Percentiles rank a stretch among this genome's conserved stretches.
These are phyloP conservation scores for Lithocarpus polystachyus DNA, from an alignment of 306 rosid species.

Conservation along the genomic window DNA sequence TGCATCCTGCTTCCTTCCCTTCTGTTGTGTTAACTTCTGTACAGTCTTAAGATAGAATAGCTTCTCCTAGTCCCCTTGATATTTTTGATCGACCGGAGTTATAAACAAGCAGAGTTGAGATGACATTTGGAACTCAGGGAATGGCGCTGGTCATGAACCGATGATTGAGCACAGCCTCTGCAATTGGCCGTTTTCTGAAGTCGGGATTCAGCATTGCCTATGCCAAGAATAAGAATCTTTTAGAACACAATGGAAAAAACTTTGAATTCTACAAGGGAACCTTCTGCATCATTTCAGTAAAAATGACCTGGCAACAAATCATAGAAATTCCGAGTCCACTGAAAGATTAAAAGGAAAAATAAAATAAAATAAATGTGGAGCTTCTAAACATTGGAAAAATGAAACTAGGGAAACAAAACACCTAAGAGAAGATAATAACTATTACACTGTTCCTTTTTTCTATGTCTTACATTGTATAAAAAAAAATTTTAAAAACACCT, in stretches of 20 bases:
- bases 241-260: slow-evolving; percentile 1
- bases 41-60: not conserved
- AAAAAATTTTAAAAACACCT: not conserved
- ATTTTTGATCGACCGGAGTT: no score
- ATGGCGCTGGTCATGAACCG: slow-evolving; percentile 52
- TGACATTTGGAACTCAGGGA: slow-evolving; percentile 33
- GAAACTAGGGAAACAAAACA: not conserved
- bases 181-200: slow-evolving; percentile 72
- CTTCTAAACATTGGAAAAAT: not conserved
- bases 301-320: not conserved
- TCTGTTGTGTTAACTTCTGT: not conserved
- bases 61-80: not conserved
- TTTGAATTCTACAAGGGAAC: not conserved
- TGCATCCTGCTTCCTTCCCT: not conserved
- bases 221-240: not conserved
- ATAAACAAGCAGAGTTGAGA: not conserved
- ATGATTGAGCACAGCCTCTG: slow-evolving; percentile 71
- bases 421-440: not conserved
- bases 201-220: slow-evolving; percentile 93
- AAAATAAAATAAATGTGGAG: not conserved
- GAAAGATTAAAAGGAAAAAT: not conserved
- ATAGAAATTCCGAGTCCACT: not conserved
- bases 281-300: not conserved
- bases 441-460: not conserved
- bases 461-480: not conserved